Percentiles rank a stretch among this genome's conserved stretches.
Conservation (phyloP, 2,329 filamentous ascomycete genomes). For the Aspergillus uvarum region DNA sequence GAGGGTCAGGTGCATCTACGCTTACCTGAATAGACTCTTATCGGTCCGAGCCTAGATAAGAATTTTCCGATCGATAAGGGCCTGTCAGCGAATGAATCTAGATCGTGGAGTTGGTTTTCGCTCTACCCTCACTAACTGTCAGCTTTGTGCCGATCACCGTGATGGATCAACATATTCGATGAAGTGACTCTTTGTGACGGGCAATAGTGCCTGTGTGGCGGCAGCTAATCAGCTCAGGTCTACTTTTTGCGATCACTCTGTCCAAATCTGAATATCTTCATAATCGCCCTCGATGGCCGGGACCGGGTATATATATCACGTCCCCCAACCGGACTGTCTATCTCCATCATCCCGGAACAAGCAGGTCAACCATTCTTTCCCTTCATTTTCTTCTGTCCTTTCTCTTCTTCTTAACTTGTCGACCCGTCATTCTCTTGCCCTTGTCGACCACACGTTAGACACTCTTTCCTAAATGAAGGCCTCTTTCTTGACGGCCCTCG, state of each 20-base stretch:
- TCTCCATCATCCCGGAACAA: not conserved
- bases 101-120: not conserved
- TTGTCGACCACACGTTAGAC: conserved; percentile 6
- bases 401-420: conserved; percentile 12
- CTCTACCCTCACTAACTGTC: not conserved
- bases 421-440: conserved; percentile 5
- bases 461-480: conserved; percentile 20
- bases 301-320: conserved; percentile 10
- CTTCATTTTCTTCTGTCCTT: not conserved
- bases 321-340: not conserved
- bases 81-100: not conserved
- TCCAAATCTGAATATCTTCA: no score
- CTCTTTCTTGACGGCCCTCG: conserved; percentile 17
- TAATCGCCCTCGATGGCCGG: no score
- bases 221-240: no score
- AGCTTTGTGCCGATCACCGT: not conserved
- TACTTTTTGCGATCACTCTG: no score
- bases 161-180: not conserved
- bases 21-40: no score
- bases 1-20: no score
- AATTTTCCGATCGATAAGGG: not conserved
- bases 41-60: no score
- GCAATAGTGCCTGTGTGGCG: no score
- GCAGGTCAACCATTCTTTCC: conserved; percentile 4
- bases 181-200: not conserved